Percentiles rank a stretch among this genome's conserved stretches.
These are phyloP conservation scores for Leptosphaerulina australis DNA, from an alignment of 2,329 filamentous ascomycete species.

Conservation along the genomic window DNA sequence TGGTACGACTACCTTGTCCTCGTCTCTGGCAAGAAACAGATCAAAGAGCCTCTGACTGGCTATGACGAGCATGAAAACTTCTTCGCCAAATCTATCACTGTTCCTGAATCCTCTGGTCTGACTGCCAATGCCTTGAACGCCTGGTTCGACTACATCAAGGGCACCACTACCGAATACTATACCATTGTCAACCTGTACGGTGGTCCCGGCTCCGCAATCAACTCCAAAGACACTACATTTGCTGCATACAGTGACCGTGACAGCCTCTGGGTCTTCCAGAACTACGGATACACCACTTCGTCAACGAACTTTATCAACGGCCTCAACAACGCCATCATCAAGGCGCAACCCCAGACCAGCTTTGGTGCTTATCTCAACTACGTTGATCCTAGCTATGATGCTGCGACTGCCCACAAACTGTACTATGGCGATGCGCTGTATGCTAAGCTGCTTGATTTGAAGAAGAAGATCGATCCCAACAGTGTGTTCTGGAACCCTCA, in stretches of 20 bases:
- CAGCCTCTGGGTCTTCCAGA: slow-evolving; percentile 48
- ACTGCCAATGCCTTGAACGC: slow-evolving; percentile 33
- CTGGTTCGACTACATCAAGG: slow-evolving; percentile 43
- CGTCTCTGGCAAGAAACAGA: slow-evolving; percentile 41
- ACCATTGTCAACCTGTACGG: slow-evolving; percentile 50
- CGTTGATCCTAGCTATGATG: slow-evolving; percentile 56
- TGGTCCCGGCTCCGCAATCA: slow-evolving; percentile 46
- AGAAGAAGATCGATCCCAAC: slow-evolving; percentile 51
- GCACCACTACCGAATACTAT: slow-evolving; percentile 36
- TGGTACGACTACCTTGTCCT: slow-evolving; percentile 53
- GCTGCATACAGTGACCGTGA: slow-evolving; percentile 47
- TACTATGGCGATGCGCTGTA: slow-evolving; percentile 55
- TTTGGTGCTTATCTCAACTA: slow-evolving; percentile 63
- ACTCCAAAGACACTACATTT: slow-evolving; percentile 41
- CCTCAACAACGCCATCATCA: slow-evolving; percentile 50
- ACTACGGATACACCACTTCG: slow-evolving; percentile 38
- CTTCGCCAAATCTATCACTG: slow-evolving; percentile 51
- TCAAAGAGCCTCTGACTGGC: slow-evolving; percentile 40
- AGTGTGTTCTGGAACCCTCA: slow-evolving; percentile 49
- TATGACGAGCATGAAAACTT: slow-evolving; percentile 50
- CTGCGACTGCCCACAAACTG: slow-evolving; percentile 56
- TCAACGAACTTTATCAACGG: slow-evolving; percentile 50
- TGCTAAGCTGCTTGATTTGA: slow-evolving; percentile 44
- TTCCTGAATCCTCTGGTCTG: slow-evolving; percentile 45
- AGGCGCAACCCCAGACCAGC: slow-evolving; percentile 45